Evolutionary conservation across 2,329 filamentous ascomycete genomes (phyloP), one percentile per base, ranked within the genome.

Genomic region (Ceratocystis smalleyi): DNA sequence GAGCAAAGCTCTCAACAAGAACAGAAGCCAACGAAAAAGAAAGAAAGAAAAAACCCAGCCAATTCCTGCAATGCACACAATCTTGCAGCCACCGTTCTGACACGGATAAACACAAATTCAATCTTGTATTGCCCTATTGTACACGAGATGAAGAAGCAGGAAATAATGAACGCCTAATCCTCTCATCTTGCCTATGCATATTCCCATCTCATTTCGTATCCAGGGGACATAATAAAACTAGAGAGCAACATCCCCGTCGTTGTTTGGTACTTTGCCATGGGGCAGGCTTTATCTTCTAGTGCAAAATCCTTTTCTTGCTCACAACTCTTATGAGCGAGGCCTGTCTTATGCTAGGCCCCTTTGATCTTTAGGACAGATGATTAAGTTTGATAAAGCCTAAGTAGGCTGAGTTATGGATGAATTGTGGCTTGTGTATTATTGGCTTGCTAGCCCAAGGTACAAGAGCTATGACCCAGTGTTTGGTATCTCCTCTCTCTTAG

Each of bases 151-250:
- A 35, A 35, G 35, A 40, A 32, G 12, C 27, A 57, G 24, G 17
- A 32, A 57, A 35, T 57, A 57, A 19, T 57, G 27, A 57, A 57
- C 27, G 51, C 51, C 51, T 51, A 27, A 51, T 51, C 47, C 47
- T 57, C 51, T 30, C 17, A 32, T 19, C 15, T n/a, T 32, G 27
- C 35, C 51, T 57, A 57, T 57, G 51, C 51, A 57, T n/a, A 57
- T 57, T 57, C 51, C 51, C 27, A 57, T 57, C 32, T 57, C 51
- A 57, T 57, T 57, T 57, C 51, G 51, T 57, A 57, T 57, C 7
- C 27, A 57, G 51, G 24, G 27, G n/a, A 57, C 51, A 57, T 57
- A 57, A 57, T 57, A 57, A 57, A 57, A 57, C 51, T 57, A 19
- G 27, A 17, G 32, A 24, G 17, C 51, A 30, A 15, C 51, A 30